Base-by-base conservation (phyloP, 257 asterid genomes). In the Henckelia pumila region DNA sequence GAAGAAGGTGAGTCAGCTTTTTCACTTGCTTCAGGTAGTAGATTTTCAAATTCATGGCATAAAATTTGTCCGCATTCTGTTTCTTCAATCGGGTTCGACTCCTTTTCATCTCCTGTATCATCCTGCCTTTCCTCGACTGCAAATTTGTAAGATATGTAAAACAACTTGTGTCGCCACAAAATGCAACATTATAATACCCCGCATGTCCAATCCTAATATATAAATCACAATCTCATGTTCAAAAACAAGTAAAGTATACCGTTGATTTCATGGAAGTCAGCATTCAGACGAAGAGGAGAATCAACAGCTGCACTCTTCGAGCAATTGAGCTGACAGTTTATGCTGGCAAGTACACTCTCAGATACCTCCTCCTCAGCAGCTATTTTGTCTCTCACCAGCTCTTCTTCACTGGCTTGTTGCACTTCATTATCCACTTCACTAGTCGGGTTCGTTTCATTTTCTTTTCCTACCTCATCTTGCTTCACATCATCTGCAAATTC, bases 341-440 rank as follows among this genome's bases (percentile, higher is more conserved):
- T 26, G n/a, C 1, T 32, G 16, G 2, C 61, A 55, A 30, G 35
- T 28, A 25, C 64, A 21, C 50, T 35, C 0, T 13, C 5, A 16
- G 53, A 33, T 56, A 59, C 44, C 8, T 30, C 37, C 66, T 22
- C 47, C 67, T 59, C 69, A 20, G 59, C 78, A 33, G 44, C 67
- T 67, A 47, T 35, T 53, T 28, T 11, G 52, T 55, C 0, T 2
- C 44, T 14, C 44, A 35, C 73, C 26, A 24, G 33, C 65, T 64
- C 53, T 1, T 32, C 69, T 64, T 63, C 61, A 14, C 14, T 13
- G 56, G 21, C 28, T 11, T 14, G 37, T 17, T 28, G 47, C 2
- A 6, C 7, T 28, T 14, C 44, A 9, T 35, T 8, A 35, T 17
- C 64, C 4, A 28, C 64, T 4, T 59, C 44, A 6, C 28, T 28